Percentiles rank a stretch among this genome's conserved stretches.
Conservation (phyloP, 164 flowering plant species). For the Cinnamomum micranthum region DNA sequence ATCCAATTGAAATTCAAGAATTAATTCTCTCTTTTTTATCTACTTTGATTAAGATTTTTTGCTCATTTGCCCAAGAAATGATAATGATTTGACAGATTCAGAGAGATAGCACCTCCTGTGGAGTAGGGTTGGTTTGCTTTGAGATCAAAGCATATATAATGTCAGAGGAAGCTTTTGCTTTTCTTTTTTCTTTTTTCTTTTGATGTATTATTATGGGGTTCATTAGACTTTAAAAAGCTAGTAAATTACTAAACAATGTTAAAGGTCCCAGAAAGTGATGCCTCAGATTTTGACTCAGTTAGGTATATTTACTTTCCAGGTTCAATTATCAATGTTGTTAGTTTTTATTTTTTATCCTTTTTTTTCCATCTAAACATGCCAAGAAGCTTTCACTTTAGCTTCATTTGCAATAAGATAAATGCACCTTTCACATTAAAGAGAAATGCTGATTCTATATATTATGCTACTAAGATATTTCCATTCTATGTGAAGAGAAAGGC, state of each 20-base stretch:
- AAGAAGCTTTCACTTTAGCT: not conserved
- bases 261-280: not conserved
- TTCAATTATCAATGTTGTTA: not conserved
- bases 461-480: not conserved
- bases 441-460: not conserved
- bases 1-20: too few relatives aligned
- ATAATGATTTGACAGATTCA: too few relatives aligned
- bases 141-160: not conserved
- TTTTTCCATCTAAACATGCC: not conserved
- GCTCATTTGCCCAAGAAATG: too few relatives aligned
- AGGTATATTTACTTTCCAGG: not conserved
- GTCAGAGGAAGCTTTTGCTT: not conserved
- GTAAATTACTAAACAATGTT: not conserved
- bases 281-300: not conserved
- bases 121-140: not conserved
- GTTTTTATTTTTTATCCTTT: not conserved
- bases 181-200: too few relatives aligned
- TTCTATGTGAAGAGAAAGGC: not conserved
- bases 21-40: too few relatives aligned
- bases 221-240: too few relatives aligned
- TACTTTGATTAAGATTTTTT: too few relatives aligned
- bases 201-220: not conserved
- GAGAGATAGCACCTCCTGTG: not conserved
- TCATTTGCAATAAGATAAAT: not conserved
- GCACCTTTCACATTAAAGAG: not conserved